Percentiles rank a stretch among this genome's conserved stretches.
phyloP scores from a whole-genome alignment of 164 flowering plant genomes.

The Pachysandra terminalis region DNA sequence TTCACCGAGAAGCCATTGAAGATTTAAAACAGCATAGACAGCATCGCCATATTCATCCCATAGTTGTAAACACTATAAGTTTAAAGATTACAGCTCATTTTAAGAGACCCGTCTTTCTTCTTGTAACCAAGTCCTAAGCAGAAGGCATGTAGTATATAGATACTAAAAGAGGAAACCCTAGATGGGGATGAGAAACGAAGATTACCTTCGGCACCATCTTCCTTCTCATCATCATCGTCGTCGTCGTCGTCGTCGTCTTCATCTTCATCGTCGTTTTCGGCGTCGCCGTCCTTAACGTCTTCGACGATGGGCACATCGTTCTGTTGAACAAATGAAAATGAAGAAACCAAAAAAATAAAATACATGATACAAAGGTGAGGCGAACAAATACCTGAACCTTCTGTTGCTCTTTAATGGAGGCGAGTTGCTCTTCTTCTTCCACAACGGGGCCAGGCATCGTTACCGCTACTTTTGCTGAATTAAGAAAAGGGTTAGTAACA shows the following conservation, averaged over 20 bases:
- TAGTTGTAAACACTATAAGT: not conserved
- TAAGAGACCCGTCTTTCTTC: not conserved
- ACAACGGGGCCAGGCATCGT: conserved; percentile 46
- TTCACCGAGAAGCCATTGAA: not conserved
- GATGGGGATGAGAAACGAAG: not conserved
- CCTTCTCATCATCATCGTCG: conserved; percentile 41
- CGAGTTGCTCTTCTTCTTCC: conserved; percentile 24
- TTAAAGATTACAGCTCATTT: not conserved
- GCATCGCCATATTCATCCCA: not conserved
- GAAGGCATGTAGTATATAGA: not conserved
- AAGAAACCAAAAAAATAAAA: not conserved
- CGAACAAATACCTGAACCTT: conserved; percentile 18
- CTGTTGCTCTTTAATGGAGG: conserved; percentile 25
- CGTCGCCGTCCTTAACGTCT: conserved; percentile 56
- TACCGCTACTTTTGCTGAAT: not conserved
- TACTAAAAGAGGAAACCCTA: not conserved
- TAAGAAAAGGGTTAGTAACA: not conserved
- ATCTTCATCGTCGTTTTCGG: conserved; percentile 60
- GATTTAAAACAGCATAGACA: not conserved
- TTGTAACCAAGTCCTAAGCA: not conserved
- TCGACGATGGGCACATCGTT: conserved; percentile 44
- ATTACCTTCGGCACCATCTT: conserved; percentile 46
- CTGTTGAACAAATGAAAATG: conserved; percentile 10
- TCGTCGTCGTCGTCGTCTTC: conserved; percentile 50
- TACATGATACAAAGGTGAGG: not conserved